Evolutionary conservation across 2,329 filamentous ascomycete species (phyloP), one percentile per base, ranked within the genome.

Genomic region (Huntiella omanensis): DNA sequence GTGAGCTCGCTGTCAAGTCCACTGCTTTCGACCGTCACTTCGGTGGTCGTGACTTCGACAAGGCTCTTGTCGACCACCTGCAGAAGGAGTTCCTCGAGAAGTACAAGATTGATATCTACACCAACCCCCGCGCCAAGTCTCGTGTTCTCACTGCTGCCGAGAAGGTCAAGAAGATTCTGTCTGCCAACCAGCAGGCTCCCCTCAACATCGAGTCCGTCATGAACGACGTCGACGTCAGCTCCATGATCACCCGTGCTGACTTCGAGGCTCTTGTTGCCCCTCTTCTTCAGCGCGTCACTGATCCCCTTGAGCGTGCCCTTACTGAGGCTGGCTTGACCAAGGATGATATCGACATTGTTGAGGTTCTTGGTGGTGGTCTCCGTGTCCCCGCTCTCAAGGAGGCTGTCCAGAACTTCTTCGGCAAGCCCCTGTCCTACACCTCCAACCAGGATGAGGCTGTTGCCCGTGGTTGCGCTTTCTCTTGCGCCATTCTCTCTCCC

Each of bases 381-480:
- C 91, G 91, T 75, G 82, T 98, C 12, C 91, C 91, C 40, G 69
- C 85, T 45, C 71, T 98, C 63, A 98, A 98, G 75, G 78, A 88
- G 55, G 75, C 77, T 57, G 85, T 98, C 60, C 75, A 84, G 65
- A 66, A 75, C 48, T 98, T 88, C 74, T 98, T 98, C 60, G 79
- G 80, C 69, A 96, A 95, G 75, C 64, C 66, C 32, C 77, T 98
- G 13, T 95, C 86, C 45, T 98, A 84, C 75, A 98, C 91, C 43
- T 77, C 95, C 56, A 98, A 98, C 73, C 87, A 93, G 62, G 91
- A 98, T 58, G 91, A 98, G 71, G 91, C 91, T 54, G 78, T 95
- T 55, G 88, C 91, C 52, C 82, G 91, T 61, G 91, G 91, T 52
- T 94, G 85, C 62, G 87, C 91, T 51, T 98, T 98, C 69, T 86